Base-by-base conservation (phyloP, 257 asterid species). In the Fraxinus anomala region DNA sequence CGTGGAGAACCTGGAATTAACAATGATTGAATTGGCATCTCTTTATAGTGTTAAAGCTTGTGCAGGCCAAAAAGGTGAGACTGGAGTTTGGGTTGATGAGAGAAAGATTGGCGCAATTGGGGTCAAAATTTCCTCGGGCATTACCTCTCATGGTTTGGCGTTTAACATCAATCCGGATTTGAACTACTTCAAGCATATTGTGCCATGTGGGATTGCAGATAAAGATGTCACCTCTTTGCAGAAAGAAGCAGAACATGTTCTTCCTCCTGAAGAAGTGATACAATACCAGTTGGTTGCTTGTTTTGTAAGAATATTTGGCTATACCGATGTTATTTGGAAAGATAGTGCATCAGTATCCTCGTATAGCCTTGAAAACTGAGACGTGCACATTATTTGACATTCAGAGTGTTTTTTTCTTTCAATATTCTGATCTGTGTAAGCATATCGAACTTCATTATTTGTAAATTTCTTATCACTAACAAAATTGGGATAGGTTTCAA, bases 101-200 rank as follows among this genome's bases (percentile, higher is more conserved):
- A 86, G 86, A 82, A 92, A 91, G 87, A 88, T 92, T 14, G 94
- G 96, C 7, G 97, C 95, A 0, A 88, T 86, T 61, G 92, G 97
- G 26, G 92, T 91, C 37, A 87, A 89, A 14, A 89, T 92, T 44
- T 88, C 92, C 51, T 87, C 91, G 54, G 91, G 97, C 49, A 84
- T 91, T 73, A 87, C 97, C 33, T 30, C 4, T 92, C 97, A 91
- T 59, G 97, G 96, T 6, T 71, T 89, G 82, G 94, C 97, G 2
- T 91, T 91, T 74, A 91, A 91, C 66, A 81, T 91, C 61, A 79
- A 85, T 78, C 96, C 97, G 37, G 94, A 92, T 86, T 82, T 92
- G 83, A 84, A 51, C 49, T 91, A 87, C 80, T 92, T 91, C 79
- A 84, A 91, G 84, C 89, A 91, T 83, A 92, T 92, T 47, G 94